These are phyloP conservation scores for Colletotrichum sp. DNA, from an alignment of 2,329 filamentous ascomycete genomes.

Conservation along the genomic window DNA sequence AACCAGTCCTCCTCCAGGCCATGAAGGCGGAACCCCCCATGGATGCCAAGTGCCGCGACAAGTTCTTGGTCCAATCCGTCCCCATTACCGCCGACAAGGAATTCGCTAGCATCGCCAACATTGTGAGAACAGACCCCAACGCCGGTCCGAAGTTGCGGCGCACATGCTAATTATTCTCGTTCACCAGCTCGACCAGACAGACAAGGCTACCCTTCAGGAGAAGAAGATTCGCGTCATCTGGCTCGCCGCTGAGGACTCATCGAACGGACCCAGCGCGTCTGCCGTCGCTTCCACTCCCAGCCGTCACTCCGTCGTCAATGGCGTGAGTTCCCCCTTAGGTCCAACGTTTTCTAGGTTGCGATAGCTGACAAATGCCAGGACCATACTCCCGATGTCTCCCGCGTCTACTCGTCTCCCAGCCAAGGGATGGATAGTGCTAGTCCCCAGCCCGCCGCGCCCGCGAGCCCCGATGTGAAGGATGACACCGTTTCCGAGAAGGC, in stretches of 20 bases:
- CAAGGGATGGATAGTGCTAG: constrained; percentile 32
- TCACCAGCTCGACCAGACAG: constrained; percentile 75
- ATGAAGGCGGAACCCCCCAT: constrained; percentile 93
- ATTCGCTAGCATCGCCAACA: constrained; percentile 71
- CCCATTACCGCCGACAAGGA: constrained; percentile 84
- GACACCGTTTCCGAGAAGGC: constrained; percentile 31
- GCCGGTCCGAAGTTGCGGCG: background rate
- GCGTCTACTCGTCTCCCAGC: constrained; percentile 50
- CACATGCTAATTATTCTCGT: constrained; percentile 9
- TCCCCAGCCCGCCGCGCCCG: constrained; percentile 28
- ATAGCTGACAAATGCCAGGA: constrained; percentile 30
- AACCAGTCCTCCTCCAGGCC: constrained; percentile 86
- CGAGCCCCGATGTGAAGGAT: constrained; percentile 37
- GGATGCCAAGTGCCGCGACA: constrained; percentile 93
- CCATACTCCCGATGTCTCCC: constrained; percentile 50
- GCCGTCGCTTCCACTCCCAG: constrained; percentile 41
- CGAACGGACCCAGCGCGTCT: constrained; percentile 23
- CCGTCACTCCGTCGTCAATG: constrained; percentile 43
- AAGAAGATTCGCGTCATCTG: constrained; percentile 95
- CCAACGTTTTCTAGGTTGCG: background rate
- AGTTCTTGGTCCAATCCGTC: constrained; percentile 95
- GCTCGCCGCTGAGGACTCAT: constrained; percentile 65
- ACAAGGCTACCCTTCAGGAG: constrained; percentile 83
- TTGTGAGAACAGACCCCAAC: constrained; percentile 27
- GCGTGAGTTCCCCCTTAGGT: constrained; percentile 11